Percentiles rank a stretch among this genome's conserved stretches.
Evolutionary conservation across 1,284 basidiomycete species (phyloP).

Genomic region (Fomitopsis schrenkii): DNA sequence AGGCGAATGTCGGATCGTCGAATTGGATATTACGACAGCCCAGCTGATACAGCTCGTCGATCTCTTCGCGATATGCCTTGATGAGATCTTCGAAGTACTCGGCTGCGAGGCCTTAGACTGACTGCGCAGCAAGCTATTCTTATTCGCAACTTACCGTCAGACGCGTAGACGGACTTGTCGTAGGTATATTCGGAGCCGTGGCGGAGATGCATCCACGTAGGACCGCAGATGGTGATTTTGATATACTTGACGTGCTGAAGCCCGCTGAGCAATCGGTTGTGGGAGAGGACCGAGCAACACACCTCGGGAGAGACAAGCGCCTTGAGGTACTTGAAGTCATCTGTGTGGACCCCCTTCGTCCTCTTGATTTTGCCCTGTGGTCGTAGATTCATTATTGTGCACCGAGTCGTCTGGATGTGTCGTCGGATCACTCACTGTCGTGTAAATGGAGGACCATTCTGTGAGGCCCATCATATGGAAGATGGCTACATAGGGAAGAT

Average conservation of each 20-base stretch:
- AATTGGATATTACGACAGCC: conserved; percentile 76
- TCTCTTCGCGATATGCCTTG: conserved; percentile 65
- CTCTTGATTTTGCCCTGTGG: conserved; percentile 58
- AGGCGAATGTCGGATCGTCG: conserved; percentile 67
- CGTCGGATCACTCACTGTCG: conserved; percentile 33
- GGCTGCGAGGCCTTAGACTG: conserved; percentile 26
- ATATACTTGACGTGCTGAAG: conserved; percentile 55
- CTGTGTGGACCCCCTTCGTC: conserved; percentile 54
- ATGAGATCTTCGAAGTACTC: conserved; percentile 74
- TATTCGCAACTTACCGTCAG: conserved; percentile 40
- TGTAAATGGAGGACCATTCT: conserved; percentile 43
- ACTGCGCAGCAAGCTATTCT: neutral
- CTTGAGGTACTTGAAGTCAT: conserved; percentile 59
- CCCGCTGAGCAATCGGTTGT: conserved; percentile 11
- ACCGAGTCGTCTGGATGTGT: too few relatives aligned
- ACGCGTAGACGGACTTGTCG: conserved; percentile 53
- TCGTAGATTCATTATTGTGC: conserved; percentile 4
- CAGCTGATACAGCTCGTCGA: conserved; percentile 64
- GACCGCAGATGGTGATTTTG: conserved; percentile 73
- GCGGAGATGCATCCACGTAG: conserved; percentile 72
- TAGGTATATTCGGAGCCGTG: conserved; percentile 59
- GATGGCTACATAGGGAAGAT: conserved; percentile 42
- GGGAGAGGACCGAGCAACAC: neutral
- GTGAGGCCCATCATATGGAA: conserved; percentile 40
- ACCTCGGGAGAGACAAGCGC: conserved; percentile 50